Evolutionary conservation across 1,139 yeast genomes (phyloP).

Genomic region (Candida sanyaensis): DNA sequence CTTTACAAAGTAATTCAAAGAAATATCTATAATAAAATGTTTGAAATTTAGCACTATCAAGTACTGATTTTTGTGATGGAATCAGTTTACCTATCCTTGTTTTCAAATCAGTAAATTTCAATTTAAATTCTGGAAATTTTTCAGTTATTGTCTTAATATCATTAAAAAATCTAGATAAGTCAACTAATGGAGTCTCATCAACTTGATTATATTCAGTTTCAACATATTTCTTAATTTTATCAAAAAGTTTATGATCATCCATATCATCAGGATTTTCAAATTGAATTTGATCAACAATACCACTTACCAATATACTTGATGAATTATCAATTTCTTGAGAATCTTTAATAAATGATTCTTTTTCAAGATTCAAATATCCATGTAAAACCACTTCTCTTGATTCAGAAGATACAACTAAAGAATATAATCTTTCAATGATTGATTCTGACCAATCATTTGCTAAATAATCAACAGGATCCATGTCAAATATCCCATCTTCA

Average conservation of each 20-base stretch:
- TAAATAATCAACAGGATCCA: conserved; percentile 25
- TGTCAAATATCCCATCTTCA: conserved; percentile 30
- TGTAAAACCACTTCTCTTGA: conserved; percentile 65
- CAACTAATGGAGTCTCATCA: conserved; percentile 18
- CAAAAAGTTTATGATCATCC: conserved; percentile 24
- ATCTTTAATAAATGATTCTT: conserved; percentile 23
- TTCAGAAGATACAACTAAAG: conserved; percentile 46
- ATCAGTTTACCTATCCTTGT: conserved; percentile 46
- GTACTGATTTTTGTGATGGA: conserved; percentile 51
- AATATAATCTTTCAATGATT: conserved; percentile 33
- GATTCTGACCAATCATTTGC: conserved; percentile 37
- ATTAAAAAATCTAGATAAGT: conserved; percentile 23
- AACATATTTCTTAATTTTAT: conserved; percentile 21
- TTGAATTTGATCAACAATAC: conserved; percentile 57
- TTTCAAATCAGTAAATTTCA: conserved; percentile 56
- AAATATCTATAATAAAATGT: conserved; percentile 56
- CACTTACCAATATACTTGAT: conserved; percentile 49
- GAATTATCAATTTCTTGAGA: conserved; percentile 1
- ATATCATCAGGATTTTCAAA: conserved; percentile 17
- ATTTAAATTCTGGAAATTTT: conserved; percentile 18
- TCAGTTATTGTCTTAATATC: conserved; percentile 16
- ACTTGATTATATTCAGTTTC: conserved; percentile 9
- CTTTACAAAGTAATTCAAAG: conserved; percentile 34
- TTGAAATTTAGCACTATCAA: conserved; percentile 54
- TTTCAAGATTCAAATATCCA: conserved; percentile 42